Evolutionary conservation across 345 rosid genomes (phyloP).

Genomic region (Citrus maxima): DNA sequence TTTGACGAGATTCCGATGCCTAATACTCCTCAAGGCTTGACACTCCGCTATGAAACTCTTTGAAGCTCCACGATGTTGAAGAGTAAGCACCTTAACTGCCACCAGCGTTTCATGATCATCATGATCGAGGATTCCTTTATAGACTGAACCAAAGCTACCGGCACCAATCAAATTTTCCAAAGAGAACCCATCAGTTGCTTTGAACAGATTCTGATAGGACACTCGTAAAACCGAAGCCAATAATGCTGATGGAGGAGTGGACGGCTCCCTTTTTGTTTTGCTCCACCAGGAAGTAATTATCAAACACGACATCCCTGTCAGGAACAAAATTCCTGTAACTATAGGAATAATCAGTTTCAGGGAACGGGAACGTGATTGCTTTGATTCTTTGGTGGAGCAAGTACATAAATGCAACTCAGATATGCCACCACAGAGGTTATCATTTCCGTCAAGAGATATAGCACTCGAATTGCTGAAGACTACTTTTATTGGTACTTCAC

Average conservation of each 20-base stretch:
- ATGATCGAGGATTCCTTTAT: constrained; percentile 19
- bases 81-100: constrained; percentile 5
- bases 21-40: constrained; percentile 15
- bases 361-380: not conserved
- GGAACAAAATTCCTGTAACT: not conserved
- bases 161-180: constrained; percentile 17
- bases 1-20: constrained; percentile 31
- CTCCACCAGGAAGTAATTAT: not conserved
- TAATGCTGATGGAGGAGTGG: not conserved
- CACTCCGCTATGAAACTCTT: constrained; percentile 31
- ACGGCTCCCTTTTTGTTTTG: constrained; percentile 9
- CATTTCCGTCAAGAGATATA: too few species aligned
- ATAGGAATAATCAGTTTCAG: not conserved
- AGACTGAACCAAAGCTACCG: constrained; percentile 27
- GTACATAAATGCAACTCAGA: not conserved
- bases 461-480: too few species aligned
- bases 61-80: constrained; percentile 15
- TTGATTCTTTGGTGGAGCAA: constrained; percentile 5
- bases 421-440: too few species aligned
- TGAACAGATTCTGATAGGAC: constrained; percentile 20
- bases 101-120: not conserved
- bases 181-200: constrained; percentile 24
- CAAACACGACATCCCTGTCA: not conserved
- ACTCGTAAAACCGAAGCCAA: not conserved
- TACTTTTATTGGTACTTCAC: too few species aligned